Evolutionary conservation across 192 early-diverging fungal genomes (phyloP).

Genomic region (Linderina pennispora): DNA sequence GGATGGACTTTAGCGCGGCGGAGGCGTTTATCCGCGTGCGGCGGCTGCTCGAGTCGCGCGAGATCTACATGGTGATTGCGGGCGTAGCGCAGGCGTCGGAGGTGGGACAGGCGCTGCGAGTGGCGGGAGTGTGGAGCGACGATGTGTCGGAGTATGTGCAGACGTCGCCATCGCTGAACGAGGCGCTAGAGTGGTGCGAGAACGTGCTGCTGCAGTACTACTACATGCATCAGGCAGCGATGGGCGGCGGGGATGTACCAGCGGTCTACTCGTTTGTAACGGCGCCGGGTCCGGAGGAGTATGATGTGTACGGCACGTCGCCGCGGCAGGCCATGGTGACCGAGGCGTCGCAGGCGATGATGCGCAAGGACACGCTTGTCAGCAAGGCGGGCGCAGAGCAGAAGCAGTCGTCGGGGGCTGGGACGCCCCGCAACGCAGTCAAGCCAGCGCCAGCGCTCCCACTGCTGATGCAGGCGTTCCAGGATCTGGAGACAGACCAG

Average conservation of each 20-base stretch:
- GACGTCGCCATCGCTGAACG: conserved; percentile 74
- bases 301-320: conserved; percentile 26
- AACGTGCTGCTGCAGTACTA: conserved; percentile 78
- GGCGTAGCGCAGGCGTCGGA: conserved; percentile 59
- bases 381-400: too few relatives aligned
- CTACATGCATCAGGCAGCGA: conserved; percentile 52
- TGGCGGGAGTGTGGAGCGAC: conserved; percentile 60
- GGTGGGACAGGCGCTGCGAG: conserved; percentile 61
- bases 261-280: conserved; percentile 31
- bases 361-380: conserved; percentile 7
- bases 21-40: conserved; percentile 86
- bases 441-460: conserved; percentile 41
- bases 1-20: conserved; percentile 84
- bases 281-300: conserved; percentile 18
- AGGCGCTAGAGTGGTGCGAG: conserved; percentile 92
- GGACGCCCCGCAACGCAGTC: too few relatives aligned
- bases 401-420: too few relatives aligned
- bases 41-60: conserved; percentile 58
- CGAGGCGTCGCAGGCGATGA: conserved; percentile 32
- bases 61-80: conserved; percentile 80
- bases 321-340: conserved; percentile 36
- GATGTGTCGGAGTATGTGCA: conserved; percentile 55
- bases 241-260: conserved; percentile 16
- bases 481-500: conserved; percentile 50
- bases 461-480: conserved; percentile 57